These are phyloP conservation scores for Cryptococcus hybrid DNA, from an alignment of 1,284 basidiomycete genomes.

Conservation along the genomic window DNA sequence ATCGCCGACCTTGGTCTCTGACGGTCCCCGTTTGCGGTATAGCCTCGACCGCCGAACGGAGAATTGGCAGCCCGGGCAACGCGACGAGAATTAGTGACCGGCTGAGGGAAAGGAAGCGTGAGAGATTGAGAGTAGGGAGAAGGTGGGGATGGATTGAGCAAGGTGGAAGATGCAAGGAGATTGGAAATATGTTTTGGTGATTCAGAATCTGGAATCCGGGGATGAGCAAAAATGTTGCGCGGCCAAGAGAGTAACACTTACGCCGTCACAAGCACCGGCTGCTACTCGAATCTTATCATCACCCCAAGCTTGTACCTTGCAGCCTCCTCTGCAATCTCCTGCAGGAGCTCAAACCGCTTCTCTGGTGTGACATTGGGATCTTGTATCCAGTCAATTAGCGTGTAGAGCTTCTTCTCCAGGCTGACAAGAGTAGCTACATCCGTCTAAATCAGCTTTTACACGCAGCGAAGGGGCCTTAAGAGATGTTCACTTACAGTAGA, in stretches of 20 bases:
- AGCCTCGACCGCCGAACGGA: constrained; percentile 25
- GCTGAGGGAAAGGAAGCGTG: constrained; percentile 60
- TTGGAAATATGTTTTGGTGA: constrained; percentile 65
- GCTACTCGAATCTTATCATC: constrained; percentile 59
- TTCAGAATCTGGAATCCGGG: constrained; percentile 57
- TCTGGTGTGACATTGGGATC: constrained; percentile 65
- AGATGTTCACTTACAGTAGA: constrained; percentile 59
- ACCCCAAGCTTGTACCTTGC: constrained; percentile 80
- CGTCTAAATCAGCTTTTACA: not conserved
- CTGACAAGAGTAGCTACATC: constrained; percentile 65
- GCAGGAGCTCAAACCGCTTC: constrained; percentile 79
- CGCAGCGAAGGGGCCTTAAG: not conserved
- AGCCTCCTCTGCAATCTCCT: constrained; percentile 92
- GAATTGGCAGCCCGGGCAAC: constrained; percentile 39
- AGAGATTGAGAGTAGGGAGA: constrained; percentile 59
- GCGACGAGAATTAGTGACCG: constrained; percentile 50
- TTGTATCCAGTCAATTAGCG: constrained; percentile 71
- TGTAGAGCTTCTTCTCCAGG: constrained; percentile 73
- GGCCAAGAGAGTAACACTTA: constrained; percentile 34
- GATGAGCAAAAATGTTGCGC: not conserved
- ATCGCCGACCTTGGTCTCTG: constrained; percentile 21
- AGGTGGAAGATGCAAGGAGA: constrained; percentile 42
- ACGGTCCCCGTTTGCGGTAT: constrained; percentile 7
- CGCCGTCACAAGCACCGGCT: constrained; percentile 85
- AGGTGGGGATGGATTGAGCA: constrained; percentile 54